Percentiles rank a stretch among this genome's conserved stretches.
phyloP scores from a whole-genome alignment of 208 protist species.

The Vickermania spadyakhi region DNA sequence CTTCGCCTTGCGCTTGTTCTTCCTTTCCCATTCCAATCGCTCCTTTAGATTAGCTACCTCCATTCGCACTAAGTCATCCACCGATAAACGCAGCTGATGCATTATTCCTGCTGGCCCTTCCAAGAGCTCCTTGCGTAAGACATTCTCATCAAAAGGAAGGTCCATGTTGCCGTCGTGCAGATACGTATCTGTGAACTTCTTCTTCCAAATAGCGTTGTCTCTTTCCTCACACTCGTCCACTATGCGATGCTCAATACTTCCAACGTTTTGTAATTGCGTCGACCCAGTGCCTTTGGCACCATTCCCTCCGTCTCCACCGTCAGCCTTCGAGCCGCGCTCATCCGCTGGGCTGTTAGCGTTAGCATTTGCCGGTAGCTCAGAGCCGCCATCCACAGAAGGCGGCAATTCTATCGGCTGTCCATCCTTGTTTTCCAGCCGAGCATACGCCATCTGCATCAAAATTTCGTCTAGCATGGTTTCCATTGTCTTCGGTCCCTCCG shows the following conservation, averaged over 20 bases:
- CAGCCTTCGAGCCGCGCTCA: background rate
- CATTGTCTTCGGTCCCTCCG: slow-evolving; percentile 90
- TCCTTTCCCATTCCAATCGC: slow-evolving; percentile 65
- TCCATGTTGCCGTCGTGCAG: slow-evolving; percentile 56
- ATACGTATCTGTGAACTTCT: slow-evolving; percentile 48
- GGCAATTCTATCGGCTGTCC: slow-evolving; percentile 69
- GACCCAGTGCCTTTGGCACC: slow-evolving; percentile 24
- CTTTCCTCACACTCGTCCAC: slow-evolving; percentile 47
- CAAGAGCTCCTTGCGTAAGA: slow-evolving; percentile 77
- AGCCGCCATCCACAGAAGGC: slow-evolving; percentile 80
- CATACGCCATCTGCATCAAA: slow-evolving; percentile 88
- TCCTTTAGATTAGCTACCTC: slow-evolving; percentile 90
- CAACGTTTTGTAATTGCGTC: no score
- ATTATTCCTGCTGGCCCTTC: slow-evolving; percentile 84
- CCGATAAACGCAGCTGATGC: slow-evolving; percentile 75
- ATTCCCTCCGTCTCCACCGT: background rate
- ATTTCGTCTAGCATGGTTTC: slow-evolving; percentile 91
- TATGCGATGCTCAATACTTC: slow-evolving; percentile 28
- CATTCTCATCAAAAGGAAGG: slow-evolving; percentile 57
- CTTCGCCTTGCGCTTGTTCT: slow-evolving; percentile 58
- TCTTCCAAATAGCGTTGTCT: slow-evolving; percentile 57
- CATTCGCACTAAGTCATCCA: slow-evolving; percentile 88
- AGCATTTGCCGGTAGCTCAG: slow-evolving; percentile 11
- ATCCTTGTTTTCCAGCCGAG: slow-evolving; percentile 70
- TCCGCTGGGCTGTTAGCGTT: background rate